phyloP scores from a whole-genome alignment of 2,329 filamentous ascomycete species.

The Microcera coccophila region DNA sequence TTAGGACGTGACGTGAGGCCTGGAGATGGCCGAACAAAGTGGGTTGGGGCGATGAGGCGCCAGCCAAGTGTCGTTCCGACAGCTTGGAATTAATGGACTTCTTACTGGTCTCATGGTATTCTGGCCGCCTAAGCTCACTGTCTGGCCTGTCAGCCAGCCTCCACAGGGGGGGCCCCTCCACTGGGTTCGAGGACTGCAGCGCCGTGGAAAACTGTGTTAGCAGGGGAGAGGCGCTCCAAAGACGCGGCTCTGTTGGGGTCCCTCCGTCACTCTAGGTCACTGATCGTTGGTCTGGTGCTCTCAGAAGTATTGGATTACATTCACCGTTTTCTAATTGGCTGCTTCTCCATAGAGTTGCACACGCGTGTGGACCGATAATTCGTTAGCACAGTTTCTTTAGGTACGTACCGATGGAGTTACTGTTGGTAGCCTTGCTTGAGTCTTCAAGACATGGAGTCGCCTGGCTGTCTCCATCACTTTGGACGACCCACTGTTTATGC shows the following conservation, averaged over 20 bases:
- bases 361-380: neutral
- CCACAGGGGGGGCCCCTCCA: too few relatives aligned
- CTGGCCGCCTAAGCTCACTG: too few relatives aligned
- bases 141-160: too few relatives aligned
- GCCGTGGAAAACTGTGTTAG: neutral
- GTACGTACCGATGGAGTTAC: too few relatives aligned
- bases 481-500: too few relatives aligned
- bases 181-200: neutral
- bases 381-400: too few relatives aligned
- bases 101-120: too few relatives aligned
- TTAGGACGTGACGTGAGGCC: neutral
- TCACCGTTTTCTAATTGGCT: conserved; percentile 20
- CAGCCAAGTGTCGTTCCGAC: conserved; percentile 19
- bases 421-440: too few relatives aligned
- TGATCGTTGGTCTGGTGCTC: conserved; percentile 5
- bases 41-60: neutral
- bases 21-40: conserved; percentile 10
- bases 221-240: conserved; percentile 8
- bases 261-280: conserved; percentile 9
- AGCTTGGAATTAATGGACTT: too few relatives aligned
- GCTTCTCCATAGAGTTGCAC: conserved; percentile 14
- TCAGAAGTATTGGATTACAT: conserved; percentile 29
- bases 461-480: too few relatives aligned
- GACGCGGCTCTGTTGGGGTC: conserved; percentile 26
- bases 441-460: too few relatives aligned